phyloP scores from a whole-genome alignment of 495 filamentous ascomycete genomes.

The Parmelia sp. region DNA sequence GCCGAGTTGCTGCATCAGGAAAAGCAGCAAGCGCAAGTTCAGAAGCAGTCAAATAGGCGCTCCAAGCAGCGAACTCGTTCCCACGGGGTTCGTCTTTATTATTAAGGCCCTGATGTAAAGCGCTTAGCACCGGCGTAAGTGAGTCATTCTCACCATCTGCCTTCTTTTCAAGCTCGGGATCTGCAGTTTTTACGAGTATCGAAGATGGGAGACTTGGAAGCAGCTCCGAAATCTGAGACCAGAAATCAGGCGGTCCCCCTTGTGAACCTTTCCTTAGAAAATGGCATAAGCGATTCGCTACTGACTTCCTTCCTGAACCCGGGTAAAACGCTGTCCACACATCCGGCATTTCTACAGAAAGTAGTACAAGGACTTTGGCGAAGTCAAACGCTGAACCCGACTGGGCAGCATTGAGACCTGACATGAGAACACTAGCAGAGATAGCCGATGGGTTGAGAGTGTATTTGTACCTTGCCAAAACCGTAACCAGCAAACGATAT shows the following conservation, averaged over 20 bases:
- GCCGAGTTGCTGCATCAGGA: conserved; percentile 38
- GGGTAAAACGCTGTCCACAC: conserved; percentile 68
- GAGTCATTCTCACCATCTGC: conserved; percentile 28
- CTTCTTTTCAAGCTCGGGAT: conserved; percentile 38
- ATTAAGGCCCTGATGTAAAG: conserved; percentile 60
- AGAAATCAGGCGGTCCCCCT: conserved; percentile 59
- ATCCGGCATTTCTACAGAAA: conserved; percentile 58
- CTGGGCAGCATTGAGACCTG: conserved; percentile 63
- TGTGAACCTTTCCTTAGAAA: conserved; percentile 86
- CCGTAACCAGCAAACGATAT: conserved; percentile 59
- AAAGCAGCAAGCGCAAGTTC: conserved; percentile 44
- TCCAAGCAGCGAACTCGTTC: conserved; percentile 64
- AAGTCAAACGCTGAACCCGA: conserved; percentile 65
- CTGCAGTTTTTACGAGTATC: conserved; percentile 43
- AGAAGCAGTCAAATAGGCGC: conserved; percentile 57
- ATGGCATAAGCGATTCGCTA: conserved; percentile 54
- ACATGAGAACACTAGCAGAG: conserved; percentile 59
- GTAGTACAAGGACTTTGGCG: conserved; percentile 51
- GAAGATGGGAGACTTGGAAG: conserved; percentile 52
- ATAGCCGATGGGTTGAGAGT: conserved; percentile 57
- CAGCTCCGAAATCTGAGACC: conserved; percentile 57
- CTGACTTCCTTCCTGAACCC: conserved; percentile 54
- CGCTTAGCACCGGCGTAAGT: conserved; percentile 46
- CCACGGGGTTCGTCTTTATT: conserved; percentile 65
- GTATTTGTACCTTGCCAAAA: conserved; percentile 51